Evolutionary conservation across 192 early-diverging fungal species (phyloP), one percentile per base, ranked within the genome.

Genomic region (Phlyctochytrium bullatum): DNA sequence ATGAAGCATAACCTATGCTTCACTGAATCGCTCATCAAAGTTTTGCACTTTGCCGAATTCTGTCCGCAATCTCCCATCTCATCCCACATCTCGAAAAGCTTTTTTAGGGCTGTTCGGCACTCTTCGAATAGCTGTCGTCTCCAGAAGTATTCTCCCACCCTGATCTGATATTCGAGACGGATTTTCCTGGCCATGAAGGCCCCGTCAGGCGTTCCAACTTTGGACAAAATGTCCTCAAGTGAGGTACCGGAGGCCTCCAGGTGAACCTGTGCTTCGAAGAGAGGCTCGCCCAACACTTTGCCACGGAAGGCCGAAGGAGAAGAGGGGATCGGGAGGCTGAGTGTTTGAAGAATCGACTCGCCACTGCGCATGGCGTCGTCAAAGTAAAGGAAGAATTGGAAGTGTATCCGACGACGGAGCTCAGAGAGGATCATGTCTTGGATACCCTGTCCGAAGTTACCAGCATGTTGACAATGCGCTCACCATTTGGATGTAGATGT

Each of bases 401-500:
- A 20, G 40, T 47, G 40, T 6, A 47, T 20, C 20, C 20, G 6
- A 14, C 40, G 6, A 14, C 20, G 6, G 10, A 47, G 20, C 10
- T 47, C 40, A 20, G 40, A 14, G 40, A 47, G 6, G 40, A 47
- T 20, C 40, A 47, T 14, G 20, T 20, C 20, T 47, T 47, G 40
- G 40, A 47, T 47, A 14, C 40, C 40, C 40, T 47, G 40, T n/a
- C n/a, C n/a, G n/a, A n/a, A n/a, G n/a, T n/a, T n/a, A n/a, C n/a
- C n/a, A n/a, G n/a, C n/a, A n/a, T n/a, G n/a, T n/a, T 47, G 40
- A 47, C 6, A 47, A 47, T 14, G 20, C 6, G 40, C 40, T 20
- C 40, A 47, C 40, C 40, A 14, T 47, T 47, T 47, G 40, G 40
- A 47, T 47, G 40, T 47, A 47, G 20, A 47, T 47, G 40, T 47